A percentile compares a stretch with the other conserved stretches of the same genome.
Evolutionary conservation across 306 rosid species (phyloP).

Genomic region (Prinsepia uniflora): DNA sequence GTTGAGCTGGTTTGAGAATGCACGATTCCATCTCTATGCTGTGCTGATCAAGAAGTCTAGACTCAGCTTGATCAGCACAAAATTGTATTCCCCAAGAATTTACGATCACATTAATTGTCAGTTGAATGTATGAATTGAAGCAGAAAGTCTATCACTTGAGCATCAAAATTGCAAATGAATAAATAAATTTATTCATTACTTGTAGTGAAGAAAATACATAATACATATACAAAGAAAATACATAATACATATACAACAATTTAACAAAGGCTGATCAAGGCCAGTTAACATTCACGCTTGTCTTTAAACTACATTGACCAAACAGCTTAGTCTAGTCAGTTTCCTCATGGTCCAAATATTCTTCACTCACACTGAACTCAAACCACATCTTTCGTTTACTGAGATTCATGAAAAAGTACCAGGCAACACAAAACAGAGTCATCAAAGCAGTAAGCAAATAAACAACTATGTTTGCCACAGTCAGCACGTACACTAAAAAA

Average conservation of each 20-base stretch:
- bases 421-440: slow-evolving; percentile 30
- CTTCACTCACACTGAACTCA: slow-evolving; percentile 15
- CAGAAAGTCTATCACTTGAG: not conserved
- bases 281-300: not conserved
- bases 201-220: not conserved
- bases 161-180: not conserved
- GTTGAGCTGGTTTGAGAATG: not conserved
- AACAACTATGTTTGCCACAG: slow-evolving; percentile 46
- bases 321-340: not conserved
- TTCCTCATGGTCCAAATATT: not conserved
- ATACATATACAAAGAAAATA: no score
- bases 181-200: not conserved
- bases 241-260: not conserved
- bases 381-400: slow-evolving; percentile 35
- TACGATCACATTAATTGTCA: no score
- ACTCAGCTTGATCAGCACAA: not conserved
- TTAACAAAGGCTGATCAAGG: not conserved
- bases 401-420: slow-evolving; percentile 33
- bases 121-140: not conserved
- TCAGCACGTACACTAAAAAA: slow-evolving; percentile 59
- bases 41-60: not conserved
- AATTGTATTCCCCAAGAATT: not conserved
- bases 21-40: not conserved
- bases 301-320: not conserved
- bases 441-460: slow-evolving; percentile 41